phyloP scores from a whole-genome alignment of 495 filamentous ascomycete genomes.

The Bacidia rubella region DNA sequence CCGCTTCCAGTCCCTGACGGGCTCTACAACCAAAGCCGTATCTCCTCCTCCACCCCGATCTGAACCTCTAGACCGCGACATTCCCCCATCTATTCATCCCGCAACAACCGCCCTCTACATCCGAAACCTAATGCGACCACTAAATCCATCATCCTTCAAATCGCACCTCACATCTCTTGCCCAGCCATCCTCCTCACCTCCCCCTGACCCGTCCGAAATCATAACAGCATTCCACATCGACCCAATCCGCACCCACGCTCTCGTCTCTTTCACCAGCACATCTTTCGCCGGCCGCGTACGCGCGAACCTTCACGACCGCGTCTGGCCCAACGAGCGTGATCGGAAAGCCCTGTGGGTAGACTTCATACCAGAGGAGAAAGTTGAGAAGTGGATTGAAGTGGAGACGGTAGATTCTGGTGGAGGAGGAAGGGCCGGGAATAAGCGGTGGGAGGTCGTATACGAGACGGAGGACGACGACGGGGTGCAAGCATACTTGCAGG shows the following conservation, averaged over 20 bases:
- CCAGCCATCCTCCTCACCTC: conserved; percentile 25
- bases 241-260: conserved; percentile 73
- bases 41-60: conserved; percentile 8
- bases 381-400: conserved; percentile 58
- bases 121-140: conserved; percentile 76
- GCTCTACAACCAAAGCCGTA: conserved; percentile 11
- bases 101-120: conserved; percentile 85
- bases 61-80: conserved; percentile 26
- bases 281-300: conserved; percentile 68
- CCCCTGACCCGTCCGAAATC: conserved; percentile 32
- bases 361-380: conserved; percentile 67
- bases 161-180: conserved; percentile 57
- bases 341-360: conserved; percentile 81
- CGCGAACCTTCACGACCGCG: conserved; percentile 54
- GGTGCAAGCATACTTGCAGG: conserved; percentile 41
- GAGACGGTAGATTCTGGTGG: conserved; percentile 40
- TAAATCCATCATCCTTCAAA: conserved; percentile 50
- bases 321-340: conserved; percentile 80
- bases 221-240: conserved; percentile 68
- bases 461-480: conserved; percentile 39
- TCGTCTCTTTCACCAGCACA: conserved; percentile 54
- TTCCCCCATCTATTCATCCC: conserved; percentile 61
- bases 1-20: conserved; percentile 41
- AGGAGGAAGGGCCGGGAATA: conserved; percentile 30
- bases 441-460: conserved; percentile 62